Evolutionary conservation across 805 yeast species (phyloP).

Genomic region (Vanderwaltozyma yarrowii): DNA sequence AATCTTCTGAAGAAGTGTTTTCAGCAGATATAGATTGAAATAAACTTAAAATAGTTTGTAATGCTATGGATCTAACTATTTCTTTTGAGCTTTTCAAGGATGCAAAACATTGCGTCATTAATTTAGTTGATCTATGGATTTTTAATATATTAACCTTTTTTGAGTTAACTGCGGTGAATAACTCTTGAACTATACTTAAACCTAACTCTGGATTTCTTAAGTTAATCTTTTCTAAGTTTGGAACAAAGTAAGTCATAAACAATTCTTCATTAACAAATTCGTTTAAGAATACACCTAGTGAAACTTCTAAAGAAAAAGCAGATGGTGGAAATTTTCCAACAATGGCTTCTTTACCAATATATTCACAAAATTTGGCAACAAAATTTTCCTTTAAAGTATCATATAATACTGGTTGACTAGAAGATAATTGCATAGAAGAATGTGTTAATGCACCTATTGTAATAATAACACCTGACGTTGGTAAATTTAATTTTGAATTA

Average conservation of each 20-base stretch:
- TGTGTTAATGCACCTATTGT: constrained; percentile 32
- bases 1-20: constrained; percentile 20
- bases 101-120: constrained; percentile 41
- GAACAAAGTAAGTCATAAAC: constrained; percentile 36
- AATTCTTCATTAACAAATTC: constrained; percentile 33
- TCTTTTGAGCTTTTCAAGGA: constrained; percentile 65
- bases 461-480: constrained; percentile 29
- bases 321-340: constrained; percentile 36
- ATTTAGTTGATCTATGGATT: constrained; percentile 34
- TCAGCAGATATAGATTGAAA: constrained; percentile 13
- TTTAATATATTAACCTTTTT: constrained; percentile 34
- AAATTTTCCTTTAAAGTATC: constrained; percentile 13
- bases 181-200: constrained; percentile 44
- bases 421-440: constrained; percentile 15
- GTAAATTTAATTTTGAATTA: constrained; percentile 15
- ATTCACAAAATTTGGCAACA: constrained; percentile 15
- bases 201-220: constrained; percentile 71
- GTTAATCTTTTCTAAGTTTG: constrained; percentile 62
- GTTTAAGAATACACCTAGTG: constrained; percentile 35
- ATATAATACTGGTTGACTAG: constrained; percentile 14
- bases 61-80: constrained; percentile 42
- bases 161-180: constrained; percentile 28
- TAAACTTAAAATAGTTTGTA: constrained; percentile 27
- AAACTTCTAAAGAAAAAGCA: constrained; percentile 32
- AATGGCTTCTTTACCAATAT: constrained; percentile 34